These are phyloP conservation scores for Metschnikowia drakensbergensis DNA, from an alignment of 805 yeast genomes.

Conservation along the genomic window DNA sequence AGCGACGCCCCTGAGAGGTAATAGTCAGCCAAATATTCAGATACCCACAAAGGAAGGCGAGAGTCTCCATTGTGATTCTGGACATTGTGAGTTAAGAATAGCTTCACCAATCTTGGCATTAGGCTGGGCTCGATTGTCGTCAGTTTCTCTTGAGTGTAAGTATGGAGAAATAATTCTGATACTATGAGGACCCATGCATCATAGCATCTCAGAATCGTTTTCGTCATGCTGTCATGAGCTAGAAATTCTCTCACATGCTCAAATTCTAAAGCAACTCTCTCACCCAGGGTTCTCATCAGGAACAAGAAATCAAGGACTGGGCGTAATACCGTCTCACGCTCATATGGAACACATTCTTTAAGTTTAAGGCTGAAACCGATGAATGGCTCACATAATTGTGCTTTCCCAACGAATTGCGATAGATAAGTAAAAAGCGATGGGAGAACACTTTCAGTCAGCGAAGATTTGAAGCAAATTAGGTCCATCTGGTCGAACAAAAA, in stretches of 20 bases:
- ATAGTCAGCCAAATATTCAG: constrained; percentile 14
- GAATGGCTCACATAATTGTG: background rate
- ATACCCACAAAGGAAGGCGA: constrained; percentile 7
- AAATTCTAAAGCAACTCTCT: background rate
- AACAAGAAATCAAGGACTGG: constrained; percentile 1
- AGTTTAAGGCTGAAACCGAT: background rate
- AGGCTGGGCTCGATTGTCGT: background rate
- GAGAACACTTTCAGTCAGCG: background rate
- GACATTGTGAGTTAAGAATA: constrained; percentile 3
- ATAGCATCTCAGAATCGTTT: background rate
- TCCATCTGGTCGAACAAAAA: constrained; percentile 15
- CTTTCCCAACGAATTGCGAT: background rate
- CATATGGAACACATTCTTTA: background rate
- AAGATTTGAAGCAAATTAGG: constrained; percentile 1
- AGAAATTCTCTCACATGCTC: background rate
- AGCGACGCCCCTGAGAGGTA: constrained; percentile 11
- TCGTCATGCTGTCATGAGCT: background rate
- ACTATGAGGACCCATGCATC: background rate
- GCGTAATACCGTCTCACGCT: background rate
- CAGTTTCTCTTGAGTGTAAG: background rate
- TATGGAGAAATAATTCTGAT: background rate
- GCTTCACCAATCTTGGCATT: background rate
- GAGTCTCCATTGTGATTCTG: background rate
- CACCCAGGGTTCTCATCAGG: background rate
- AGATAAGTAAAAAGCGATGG: background rate